Percentiles rank a stretch among this genome's conserved stretches.
phyloP scores from a whole-genome alignment of 768 basidiomycete genomes.

The Termitomyces sp. region DNA sequence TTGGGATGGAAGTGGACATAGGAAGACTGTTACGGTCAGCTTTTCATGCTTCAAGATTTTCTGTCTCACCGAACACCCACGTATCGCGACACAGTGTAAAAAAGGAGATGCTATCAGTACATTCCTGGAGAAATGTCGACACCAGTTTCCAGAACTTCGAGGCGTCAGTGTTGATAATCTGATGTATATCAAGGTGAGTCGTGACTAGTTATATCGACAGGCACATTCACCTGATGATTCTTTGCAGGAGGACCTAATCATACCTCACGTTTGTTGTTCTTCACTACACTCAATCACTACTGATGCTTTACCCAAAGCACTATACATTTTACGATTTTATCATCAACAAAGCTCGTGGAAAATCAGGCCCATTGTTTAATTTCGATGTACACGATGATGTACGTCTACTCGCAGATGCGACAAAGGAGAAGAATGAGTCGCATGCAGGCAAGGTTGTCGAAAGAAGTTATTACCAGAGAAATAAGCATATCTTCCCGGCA shows the following conservation, averaged over 20 bases:
- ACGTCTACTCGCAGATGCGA: conserved; percentile 89
- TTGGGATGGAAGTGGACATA: conserved; percentile 98
- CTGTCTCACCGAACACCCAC: neutral
- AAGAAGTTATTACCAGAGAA: conserved; percentile 90
- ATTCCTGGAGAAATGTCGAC: conserved; percentile 91
- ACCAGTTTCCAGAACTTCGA: conserved; percentile 89
- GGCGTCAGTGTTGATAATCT: conserved; percentile 92
- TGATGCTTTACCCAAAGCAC: conserved; percentile 52
- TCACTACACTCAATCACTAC: neutral
- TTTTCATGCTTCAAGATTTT: neutral
- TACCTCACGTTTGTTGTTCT: conserved; percentile 74
- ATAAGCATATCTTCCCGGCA: conserved; percentile 97
- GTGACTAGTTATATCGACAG: neutral
- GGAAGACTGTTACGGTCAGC: conserved; percentile 84
- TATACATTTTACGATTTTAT: conserved; percentile 99
- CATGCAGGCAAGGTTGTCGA: conserved; percentile 99
- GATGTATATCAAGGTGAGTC: conserved; percentile 92
- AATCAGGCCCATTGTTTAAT: conserved; percentile 96
- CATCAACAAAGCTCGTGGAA: conserved; percentile 96
- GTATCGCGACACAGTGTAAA: conserved; percentile 66
- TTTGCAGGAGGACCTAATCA: conserved; percentile 89
- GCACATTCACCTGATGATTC: neutral
- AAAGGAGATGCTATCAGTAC: conserved; percentile 88
- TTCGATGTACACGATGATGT: conserved; percentile 99
- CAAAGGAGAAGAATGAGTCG: conserved; percentile 96